phyloP scores from a whole-genome alignment of 2,329 filamentous ascomycete genomes.

The Mollisia scopiformis region DNA sequence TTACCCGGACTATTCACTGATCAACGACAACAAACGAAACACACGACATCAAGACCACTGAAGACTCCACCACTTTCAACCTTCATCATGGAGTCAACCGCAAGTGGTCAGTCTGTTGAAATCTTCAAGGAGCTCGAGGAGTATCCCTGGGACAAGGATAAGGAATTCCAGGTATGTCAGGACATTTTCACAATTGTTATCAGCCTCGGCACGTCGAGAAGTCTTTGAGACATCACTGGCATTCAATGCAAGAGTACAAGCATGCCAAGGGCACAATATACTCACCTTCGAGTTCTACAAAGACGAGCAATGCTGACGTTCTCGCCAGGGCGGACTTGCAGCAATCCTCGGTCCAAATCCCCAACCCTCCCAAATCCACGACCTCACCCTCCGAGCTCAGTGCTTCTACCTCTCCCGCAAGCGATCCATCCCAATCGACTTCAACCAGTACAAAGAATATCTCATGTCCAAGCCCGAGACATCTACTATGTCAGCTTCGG shows the following conservation, averaged over 20 bases:
- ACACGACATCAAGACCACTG: background rate
- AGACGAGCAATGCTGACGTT: background rate
- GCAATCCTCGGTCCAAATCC: constrained; percentile 65
- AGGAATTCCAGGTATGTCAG: constrained; percentile 62
- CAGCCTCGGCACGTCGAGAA: constrained; percentile 23
- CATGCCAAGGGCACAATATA: background rate
- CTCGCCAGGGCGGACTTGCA: constrained; percentile 56
- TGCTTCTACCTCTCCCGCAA: constrained; percentile 66
- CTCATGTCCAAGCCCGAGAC: constrained; percentile 17
- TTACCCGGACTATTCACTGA: constrained; percentile 2
- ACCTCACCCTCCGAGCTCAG: constrained; percentile 67
- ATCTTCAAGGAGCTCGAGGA: constrained; percentile 64
- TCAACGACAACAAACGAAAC: background rate
- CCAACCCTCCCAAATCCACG: constrained; percentile 54
- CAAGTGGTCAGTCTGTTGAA: constrained; percentile 38
- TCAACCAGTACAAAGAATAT: constrained; percentile 70
- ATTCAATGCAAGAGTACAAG: background rate
- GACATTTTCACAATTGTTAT: background rate
- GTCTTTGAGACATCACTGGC: background rate
- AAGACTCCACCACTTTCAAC: constrained; percentile 1
- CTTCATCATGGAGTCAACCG: constrained; percentile 21
- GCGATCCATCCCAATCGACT: constrained; percentile 59
- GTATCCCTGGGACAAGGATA: constrained; percentile 70
- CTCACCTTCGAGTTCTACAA: background rate
- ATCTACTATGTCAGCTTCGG: background rate